Base-by-base conservation (phyloP, 1,284 basidiomycete genomes). In the Ustilago hordei region DNA sequence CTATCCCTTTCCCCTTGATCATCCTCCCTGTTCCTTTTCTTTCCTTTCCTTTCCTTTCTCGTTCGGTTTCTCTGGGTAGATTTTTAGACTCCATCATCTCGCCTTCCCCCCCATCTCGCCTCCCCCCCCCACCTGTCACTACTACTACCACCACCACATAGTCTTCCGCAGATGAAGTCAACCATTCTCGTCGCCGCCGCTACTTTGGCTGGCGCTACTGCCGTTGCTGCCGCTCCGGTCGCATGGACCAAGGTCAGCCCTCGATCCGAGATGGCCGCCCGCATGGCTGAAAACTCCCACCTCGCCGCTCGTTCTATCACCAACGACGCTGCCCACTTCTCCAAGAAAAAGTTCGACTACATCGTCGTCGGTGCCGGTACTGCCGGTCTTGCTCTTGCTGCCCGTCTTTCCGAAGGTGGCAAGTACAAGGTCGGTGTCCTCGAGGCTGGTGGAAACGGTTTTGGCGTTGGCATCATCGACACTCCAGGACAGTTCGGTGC, bases 361-460 rank as follows among this genome's bases (percentile, higher is more conserved):
- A 48, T 83, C 38, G 63, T 82, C 36, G 73, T 81, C 47, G 81
- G 81, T 58, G 81, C 72, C 39, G 96, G 95, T 4, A 94, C 94
- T 38, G 81, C 78, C 8, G 81, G 81, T 69, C 68, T 81, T 12
- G 78, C 81, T 17, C 45, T 82, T 36, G 80, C 81, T 13, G 72
- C 72, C 6, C 73, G 80, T 48, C 78, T 84, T 34, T 83, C 82
- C 41, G 81, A 84, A 59, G 50, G 65, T 23, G 74, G 75, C 34
- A 71, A 70, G 62, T 74, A 82, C 66, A 62, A 59, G 39, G 83
- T 84, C 55, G 81, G 79, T 64, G 79, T 84, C 12, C 69, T 84
- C 48, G 83, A 84, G 69, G 81, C 81, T 8, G 81, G 83, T 60
- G 62, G 65, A 28, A 59, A 41, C 39, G 76, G 72, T 52, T 74